Percentiles rank a stretch among this genome's conserved stretches.
These are phyloP conservation scores for Lepiota venenata DNA, from an alignment of 768 basidiomycete species.

Conservation along the genomic window DNA sequence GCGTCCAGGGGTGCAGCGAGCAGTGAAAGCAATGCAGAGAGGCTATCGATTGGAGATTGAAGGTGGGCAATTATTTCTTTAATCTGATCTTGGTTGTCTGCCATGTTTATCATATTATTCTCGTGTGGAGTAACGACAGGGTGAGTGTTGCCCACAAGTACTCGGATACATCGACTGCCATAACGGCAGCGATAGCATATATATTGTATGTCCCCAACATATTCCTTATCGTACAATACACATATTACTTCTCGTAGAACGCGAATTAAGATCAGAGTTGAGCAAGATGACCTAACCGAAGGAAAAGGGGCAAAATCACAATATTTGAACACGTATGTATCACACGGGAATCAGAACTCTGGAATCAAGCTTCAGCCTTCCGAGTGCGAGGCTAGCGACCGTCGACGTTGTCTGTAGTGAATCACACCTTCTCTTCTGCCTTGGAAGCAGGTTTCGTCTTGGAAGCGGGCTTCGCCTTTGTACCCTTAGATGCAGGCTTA, in stretches of 20 bases:
- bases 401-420: constrained; percentile 19
- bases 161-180: neutral
- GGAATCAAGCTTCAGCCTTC: constrained; percentile 8
- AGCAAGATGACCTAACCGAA: neutral
- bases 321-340: neutral
- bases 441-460: constrained; percentile 30
- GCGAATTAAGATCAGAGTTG: neutral
- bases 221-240: constrained; percentile 10
- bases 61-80: constrained; percentile 42
- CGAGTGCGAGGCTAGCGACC: constrained; percentile 19
- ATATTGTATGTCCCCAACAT: neutral
- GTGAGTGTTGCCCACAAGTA: neutral
- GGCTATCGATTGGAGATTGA: constrained; percentile 42
- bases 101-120: constrained; percentile 12
- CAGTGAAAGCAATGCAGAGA: constrained; percentile 50
- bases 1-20: constrained; percentile 56
- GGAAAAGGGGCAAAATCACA: neutral
- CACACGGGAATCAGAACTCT: neutral
- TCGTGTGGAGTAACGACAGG: no score
- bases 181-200: neutral
- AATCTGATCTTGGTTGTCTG: constrained; percentile 21
- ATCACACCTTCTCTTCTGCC: constrained; percentile 17
- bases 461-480: constrained; percentile 18
- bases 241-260: constrained; percentile 1
- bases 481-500: constrained; percentile 21